Conservation (phyloP, 2,329 filamentous ascomycete species). For the Diaporthe aspalathi region DNA sequence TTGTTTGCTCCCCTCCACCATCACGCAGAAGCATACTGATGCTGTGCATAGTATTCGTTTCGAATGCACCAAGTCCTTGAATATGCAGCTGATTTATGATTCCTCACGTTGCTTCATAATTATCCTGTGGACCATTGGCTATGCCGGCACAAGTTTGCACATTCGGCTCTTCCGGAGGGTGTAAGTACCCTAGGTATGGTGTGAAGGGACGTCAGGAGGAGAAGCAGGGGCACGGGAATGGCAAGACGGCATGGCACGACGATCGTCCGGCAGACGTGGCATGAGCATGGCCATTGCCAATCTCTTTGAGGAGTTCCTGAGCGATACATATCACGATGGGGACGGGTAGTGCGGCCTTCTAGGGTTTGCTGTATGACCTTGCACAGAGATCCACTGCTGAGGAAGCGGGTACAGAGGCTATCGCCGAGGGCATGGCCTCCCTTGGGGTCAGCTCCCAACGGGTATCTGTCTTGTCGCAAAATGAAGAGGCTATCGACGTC, state of each 20-base stretch:
- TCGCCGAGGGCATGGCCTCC: neutral
- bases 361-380: neutral
- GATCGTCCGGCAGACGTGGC: neutral
- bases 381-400: neutral
- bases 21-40: conserved; percentile 15
- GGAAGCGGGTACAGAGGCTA: neutral
- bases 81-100: conserved; percentile 11
- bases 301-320: neutral
- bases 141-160: conserved; percentile 9
- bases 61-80: neutral
- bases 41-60: conserved; percentile 1
- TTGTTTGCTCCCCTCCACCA: neutral
- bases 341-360: neutral
- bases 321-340: neutral
- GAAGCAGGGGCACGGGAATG: neutral
- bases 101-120: neutral
- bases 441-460: neutral
- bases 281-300: neutral
- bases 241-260: neutral
- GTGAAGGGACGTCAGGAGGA: neutral
- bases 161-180: neutral
- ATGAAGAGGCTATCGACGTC: neutral
- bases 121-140: neutral
- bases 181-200: too few species aligned
- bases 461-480: neutral